Conservation (phyloP, 2,329 filamentous ascomycete species). For the Lachnellula willkommii region DNA sequence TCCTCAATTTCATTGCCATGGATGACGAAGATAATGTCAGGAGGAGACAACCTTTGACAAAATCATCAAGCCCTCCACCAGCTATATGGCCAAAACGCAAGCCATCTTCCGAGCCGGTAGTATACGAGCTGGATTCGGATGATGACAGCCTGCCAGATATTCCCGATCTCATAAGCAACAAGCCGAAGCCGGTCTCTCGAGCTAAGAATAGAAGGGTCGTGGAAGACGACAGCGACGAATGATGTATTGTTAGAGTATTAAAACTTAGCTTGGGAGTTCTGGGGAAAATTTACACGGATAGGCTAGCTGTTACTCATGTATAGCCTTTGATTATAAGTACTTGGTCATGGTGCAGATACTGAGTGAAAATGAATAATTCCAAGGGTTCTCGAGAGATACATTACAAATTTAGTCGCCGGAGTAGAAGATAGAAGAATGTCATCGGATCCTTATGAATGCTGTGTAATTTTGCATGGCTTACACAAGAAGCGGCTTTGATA, state of each 20-base stretch:
- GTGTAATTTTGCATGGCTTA: too few relatives aligned
- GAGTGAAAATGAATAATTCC: too few relatives aligned
- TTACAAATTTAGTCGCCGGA: too few relatives aligned
- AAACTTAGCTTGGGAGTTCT: constrained; percentile 20
- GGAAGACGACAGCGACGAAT: constrained; percentile 22
- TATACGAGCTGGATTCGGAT: constrained; percentile 39
- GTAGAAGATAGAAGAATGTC: too few relatives aligned
- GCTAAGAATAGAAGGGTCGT: constrained; percentile 13
- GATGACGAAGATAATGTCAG: constrained; percentile 39
- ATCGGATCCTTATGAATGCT: too few relatives aligned
- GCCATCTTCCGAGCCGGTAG: constrained; percentile 39
- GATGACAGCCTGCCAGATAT: constrained; percentile 18
- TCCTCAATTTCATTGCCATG: constrained; percentile 53
- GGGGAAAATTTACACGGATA: background rate
- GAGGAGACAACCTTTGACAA: constrained; percentile 33
- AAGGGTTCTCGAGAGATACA: too few relatives aligned
- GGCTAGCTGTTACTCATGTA: background rate
- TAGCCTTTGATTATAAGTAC: background rate
- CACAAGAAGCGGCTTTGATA: too few relatives aligned
- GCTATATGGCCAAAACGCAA: constrained; percentile 14
- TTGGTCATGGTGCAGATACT: background rate
- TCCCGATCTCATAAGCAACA: background rate
- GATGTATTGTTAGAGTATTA: constrained; percentile 11
- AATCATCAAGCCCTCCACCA: constrained; percentile 18
- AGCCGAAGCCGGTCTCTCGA: background rate